Evolutionary conservation across 768 basidiomycete species (phyloP).

Genomic region (Cystobasidium onofrii): DNA sequence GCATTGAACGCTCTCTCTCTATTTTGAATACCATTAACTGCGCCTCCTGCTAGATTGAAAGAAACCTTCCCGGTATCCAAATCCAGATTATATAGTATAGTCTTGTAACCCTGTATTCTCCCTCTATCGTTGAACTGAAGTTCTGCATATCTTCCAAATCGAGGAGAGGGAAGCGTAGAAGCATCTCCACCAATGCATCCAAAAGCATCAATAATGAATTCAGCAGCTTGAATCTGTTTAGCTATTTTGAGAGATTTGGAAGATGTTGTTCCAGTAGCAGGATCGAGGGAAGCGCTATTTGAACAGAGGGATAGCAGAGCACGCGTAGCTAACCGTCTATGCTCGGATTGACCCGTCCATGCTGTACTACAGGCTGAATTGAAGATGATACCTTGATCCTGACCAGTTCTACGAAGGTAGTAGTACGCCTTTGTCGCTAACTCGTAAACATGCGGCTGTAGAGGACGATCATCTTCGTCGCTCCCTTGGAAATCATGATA

Average conservation of each 20-base stretch:
- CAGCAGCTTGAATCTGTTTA: constrained; percentile 76
- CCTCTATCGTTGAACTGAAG: constrained; percentile 92
- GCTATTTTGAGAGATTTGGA: constrained; percentile 51
- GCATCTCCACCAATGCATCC: constrained; percentile 62
- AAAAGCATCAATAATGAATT: constrained; percentile 91
- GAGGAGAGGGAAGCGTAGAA: constrained; percentile 84
- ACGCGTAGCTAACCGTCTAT: constrained; percentile 80
- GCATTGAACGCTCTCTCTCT: constrained; percentile 97
- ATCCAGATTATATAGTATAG: constrained; percentile 87
- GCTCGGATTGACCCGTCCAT: constrained; percentile 88
- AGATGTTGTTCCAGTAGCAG: constrained; percentile 51
- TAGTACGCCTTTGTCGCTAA: constrained; percentile 86
- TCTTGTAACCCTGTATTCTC: constrained; percentile 78
- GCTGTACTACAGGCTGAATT: constrained; percentile 66
- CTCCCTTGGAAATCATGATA: constrained; percentile 46
- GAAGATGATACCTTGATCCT: constrained; percentile 83
- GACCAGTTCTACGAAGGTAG: constrained; percentile 85
- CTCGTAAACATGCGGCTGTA: constrained; percentile 77
- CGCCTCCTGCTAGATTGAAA: constrained; percentile 63
- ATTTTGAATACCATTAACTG: constrained; percentile 70
- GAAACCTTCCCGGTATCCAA: constrained; percentile 63
- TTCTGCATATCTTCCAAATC: constrained; percentile 96
- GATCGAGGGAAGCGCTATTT: constrained; percentile 74
- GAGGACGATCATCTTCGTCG: constrained; percentile 49
- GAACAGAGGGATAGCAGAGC: constrained; percentile 76